Conservation (phyloP, 2,329 filamentous ascomycete genomes). For the Pseudocercospora eumusae region DNA sequence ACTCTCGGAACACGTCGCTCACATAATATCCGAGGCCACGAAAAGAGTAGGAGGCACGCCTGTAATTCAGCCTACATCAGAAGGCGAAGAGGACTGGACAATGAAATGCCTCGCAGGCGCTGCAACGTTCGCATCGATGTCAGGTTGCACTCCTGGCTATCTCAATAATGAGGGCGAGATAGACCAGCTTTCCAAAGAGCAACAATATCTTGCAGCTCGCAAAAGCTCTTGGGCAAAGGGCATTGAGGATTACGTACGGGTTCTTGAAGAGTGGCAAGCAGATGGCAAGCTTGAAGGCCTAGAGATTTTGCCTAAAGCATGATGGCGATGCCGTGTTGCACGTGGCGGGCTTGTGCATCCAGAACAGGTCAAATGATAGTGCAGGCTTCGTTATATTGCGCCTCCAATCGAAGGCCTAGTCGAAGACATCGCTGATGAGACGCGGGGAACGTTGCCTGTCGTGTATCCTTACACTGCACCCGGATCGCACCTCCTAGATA, state of each 20-base stretch:
- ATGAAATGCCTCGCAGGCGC: conserved; percentile 45
- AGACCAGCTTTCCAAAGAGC: conserved; percentile 30
- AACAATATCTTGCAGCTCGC: conserved; percentile 33
- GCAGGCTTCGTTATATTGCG: not conserved
- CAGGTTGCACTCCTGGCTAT: conserved; percentile 59
- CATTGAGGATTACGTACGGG: conserved; percentile 38
- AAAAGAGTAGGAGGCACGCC: conserved; percentile 30
- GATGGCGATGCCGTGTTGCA: not conserved
- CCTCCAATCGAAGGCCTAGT: not conserved
- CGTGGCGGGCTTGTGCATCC: conserved; percentile 1
- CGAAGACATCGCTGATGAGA: not conserved
- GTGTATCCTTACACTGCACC: not conserved
- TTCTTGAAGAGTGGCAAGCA: conserved; percentile 40
- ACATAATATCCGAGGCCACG: conserved; percentile 46
- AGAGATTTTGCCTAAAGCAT: conserved; percentile 27
- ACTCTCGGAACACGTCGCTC: conserved; percentile 47
- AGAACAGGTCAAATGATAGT: not conserved
- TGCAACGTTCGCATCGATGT: conserved; percentile 42
- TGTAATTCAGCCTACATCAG: conserved; percentile 49
- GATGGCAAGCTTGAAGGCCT: conserved; percentile 38
- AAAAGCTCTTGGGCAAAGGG: conserved; percentile 37
- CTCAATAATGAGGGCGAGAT: conserved; percentile 51
- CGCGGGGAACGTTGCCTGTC: conserved; percentile 3
- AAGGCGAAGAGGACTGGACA: conserved; percentile 54
- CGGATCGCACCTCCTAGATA: not conserved